Conservation (phyloP, 2,329 filamentous ascomycete genomes). For the Verticillium klebahnii region DNA sequence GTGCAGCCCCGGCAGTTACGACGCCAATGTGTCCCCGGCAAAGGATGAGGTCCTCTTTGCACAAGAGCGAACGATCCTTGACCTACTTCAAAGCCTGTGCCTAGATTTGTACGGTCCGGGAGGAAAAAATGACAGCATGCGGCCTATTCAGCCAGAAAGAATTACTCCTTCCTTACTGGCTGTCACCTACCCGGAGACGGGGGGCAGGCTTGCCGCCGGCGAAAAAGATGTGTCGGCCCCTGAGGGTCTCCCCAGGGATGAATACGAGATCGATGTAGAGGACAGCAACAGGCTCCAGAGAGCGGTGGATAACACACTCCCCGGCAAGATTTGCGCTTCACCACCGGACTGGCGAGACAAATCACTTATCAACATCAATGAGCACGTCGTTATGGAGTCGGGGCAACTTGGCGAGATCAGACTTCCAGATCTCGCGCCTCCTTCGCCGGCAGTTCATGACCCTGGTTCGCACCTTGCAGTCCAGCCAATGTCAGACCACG, state of each 20-base stretch:
- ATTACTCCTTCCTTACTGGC: neutral
- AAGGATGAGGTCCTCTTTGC: conserved; percentile 70
- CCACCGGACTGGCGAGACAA: neutral
- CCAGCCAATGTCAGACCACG: neutral
- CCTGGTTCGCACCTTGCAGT: neutral
- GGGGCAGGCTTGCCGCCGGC: neutral
- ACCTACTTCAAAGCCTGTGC: conserved; percentile 30
- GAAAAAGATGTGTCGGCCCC: neutral
- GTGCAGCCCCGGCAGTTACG: conserved; percentile 61
- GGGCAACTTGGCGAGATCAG: neutral
- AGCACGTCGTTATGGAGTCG: neutral
- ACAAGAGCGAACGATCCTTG: conserved; percentile 41
- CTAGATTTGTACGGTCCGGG: neutral
- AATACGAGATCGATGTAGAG: neutral
- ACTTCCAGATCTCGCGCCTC: neutral
- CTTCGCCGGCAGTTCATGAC: neutral
- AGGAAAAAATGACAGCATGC: neutral
- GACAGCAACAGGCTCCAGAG: neutral
- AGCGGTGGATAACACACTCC: neutral
- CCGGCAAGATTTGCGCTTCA: neutral
- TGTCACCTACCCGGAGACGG: neutral
- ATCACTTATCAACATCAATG: neutral
- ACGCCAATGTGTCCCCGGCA: conserved; percentile 65
- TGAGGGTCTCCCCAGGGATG: neutral
- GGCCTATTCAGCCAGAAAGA: neutral